Conservation (phyloP, 768 basidiomycete genomes). For the Plicaturopsis crispa region DNA sequence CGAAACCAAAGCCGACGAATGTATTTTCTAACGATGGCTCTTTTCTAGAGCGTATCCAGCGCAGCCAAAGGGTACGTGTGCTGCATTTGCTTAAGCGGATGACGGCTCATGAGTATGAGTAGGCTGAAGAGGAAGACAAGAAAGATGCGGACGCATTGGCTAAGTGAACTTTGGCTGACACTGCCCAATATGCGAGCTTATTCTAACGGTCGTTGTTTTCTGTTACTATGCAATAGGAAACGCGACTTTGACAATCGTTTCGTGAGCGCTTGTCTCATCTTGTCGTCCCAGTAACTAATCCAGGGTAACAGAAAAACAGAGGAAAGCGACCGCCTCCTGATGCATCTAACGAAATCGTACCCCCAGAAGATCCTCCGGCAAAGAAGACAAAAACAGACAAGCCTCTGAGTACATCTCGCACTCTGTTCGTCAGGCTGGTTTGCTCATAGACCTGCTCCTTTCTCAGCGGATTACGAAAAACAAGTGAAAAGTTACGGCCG, state of each 20-base stretch:
- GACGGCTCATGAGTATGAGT: conserved; percentile 36
- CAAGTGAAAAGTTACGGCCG: conserved; percentile 32
- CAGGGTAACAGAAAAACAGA: conserved; percentile 38
- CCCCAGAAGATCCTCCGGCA: conserved; percentile 25
- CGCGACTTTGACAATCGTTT: conserved; percentile 54
- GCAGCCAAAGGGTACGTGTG: conserved; percentile 40
- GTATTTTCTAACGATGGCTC: conserved; percentile 67
- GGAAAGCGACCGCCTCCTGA: conserved; percentile 48
- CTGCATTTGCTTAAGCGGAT: neutral
- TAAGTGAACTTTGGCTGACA: conserved; percentile 3
- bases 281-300: neutral
- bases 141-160: conserved; percentile 46
- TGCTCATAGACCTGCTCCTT: neutral
- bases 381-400: conserved; percentile 33
- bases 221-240: conserved; percentile 33
- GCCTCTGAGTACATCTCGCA: conserved; percentile 22
- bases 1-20: conserved; percentile 41
- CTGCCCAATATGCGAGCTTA: neutral
- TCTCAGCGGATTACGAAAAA: conserved; percentile 30
- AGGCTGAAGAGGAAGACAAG: conserved; percentile 48
- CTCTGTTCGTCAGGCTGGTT: neutral
- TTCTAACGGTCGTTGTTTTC: neutral
- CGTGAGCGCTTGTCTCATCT: conserved; percentile 28
- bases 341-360: conserved; percentile 21
- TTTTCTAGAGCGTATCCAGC: conserved; percentile 58